Percentiles rank a stretch among this genome's conserved stretches.
These are phyloP conservation scores for Hymenoscyphus salicellus DNA, from an alignment of 2,329 filamentous ascomycete genomes.

Conservation along the genomic window DNA sequence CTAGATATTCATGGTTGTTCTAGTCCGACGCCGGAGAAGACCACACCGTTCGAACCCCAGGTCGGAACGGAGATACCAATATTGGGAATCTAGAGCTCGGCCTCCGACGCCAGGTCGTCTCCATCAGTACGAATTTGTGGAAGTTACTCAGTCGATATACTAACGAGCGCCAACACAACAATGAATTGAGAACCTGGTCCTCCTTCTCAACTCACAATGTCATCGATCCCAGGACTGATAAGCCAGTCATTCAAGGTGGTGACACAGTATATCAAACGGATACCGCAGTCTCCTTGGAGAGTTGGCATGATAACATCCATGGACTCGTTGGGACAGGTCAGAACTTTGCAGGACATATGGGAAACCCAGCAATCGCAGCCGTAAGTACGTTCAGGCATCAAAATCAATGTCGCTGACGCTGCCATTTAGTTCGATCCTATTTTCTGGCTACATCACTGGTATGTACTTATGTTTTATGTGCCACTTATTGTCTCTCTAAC, in stretches of 20 bases:
- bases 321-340: conserved; percentile 4
- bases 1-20: too few species aligned
- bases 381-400: too few species aligned
- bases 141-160: neutral
- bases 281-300: neutral
- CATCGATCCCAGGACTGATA: neutral
- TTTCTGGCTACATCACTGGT: neutral
- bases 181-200: neutral
- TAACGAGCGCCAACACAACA: neutral
- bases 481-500: neutral
- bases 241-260: neutral
- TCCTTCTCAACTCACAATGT: neutral
- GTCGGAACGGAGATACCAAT: neutral
- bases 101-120: neutral
- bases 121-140: neutral
- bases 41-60: neutral
- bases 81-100: neutral
- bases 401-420: too few species aligned
- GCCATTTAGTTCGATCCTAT: neutral
- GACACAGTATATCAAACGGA: neutral
- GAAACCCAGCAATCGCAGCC: conserved; percentile 1
- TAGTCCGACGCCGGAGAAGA: neutral
- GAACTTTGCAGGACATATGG: neutral
- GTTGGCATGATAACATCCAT: conserved; percentile 3
- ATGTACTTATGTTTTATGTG: neutral